phyloP scores from a whole-genome alignment of 306 rosid genomes.

The Gastrolobium bilobum region DNA sequence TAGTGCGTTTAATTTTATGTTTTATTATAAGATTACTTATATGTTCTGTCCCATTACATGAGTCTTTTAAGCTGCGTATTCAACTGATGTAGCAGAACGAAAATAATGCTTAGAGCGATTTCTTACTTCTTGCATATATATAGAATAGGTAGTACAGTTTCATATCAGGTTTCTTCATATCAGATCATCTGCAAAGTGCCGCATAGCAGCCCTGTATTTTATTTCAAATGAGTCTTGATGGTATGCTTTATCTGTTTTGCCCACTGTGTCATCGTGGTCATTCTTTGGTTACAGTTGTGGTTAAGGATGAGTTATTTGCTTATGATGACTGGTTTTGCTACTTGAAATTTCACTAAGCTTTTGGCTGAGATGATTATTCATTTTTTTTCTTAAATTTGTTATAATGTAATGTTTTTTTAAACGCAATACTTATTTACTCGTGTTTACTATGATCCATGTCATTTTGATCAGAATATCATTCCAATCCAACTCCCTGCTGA shows the following conservation, averaged over 20 bases:
- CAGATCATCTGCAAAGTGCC: constrained; percentile 15
- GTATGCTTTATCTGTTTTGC: constrained; percentile 38
- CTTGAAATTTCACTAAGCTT: constrained; percentile 22
- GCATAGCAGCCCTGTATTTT: constrained; percentile 3
- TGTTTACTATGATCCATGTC: not conserved
- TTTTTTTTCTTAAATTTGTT: not conserved
- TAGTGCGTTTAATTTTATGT: constrained; percentile 9
- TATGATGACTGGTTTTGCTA: constrained; percentile 1
- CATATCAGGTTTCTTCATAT: not conserved
- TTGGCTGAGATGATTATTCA: constrained; percentile 1
- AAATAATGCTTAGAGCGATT: constrained; percentile 10
- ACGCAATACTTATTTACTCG: not conserved
- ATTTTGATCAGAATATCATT: constrained; percentile 9
- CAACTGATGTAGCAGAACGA: constrained; percentile 13
- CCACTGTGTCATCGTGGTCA: not conserved
- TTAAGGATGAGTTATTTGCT: constrained; percentile 13
- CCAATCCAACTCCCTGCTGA: constrained; percentile 1
- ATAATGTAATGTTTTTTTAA: not conserved
- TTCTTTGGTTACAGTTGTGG: constrained; percentile 1
- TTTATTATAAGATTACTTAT: not conserved
- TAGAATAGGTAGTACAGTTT: constrained; percentile 6
- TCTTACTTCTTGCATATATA: not conserved
- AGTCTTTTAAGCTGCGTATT: constrained; percentile 1
- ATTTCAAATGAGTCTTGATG: not conserved
- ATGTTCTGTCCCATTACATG: not conserved